Percentiles rank a stretch among this genome's conserved stretches.
These are phyloP conservation scores for Zymoseptoria crescenta DNA, from an alignment of 2,329 filamentous ascomycete species.

Conservation along the genomic window DNA sequence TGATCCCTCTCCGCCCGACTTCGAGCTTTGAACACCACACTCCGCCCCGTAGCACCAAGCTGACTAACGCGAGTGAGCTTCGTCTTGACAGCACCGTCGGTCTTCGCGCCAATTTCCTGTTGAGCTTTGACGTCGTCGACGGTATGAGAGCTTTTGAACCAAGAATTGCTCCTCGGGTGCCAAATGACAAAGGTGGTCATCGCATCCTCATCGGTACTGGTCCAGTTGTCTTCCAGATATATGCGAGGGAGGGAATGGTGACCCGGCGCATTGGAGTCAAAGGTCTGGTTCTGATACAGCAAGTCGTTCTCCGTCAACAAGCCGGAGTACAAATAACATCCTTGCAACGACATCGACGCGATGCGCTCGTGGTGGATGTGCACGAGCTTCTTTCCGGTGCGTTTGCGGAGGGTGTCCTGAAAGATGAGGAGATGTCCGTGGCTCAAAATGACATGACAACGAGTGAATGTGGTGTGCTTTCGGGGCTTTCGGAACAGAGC, in stretches of 20 bases:
- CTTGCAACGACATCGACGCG: slow-evolving; percentile 49
- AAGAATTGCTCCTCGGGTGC: slow-evolving; percentile 51
- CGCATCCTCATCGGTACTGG: slow-evolving; percentile 55
- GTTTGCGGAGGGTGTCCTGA: slow-evolving; percentile 49
- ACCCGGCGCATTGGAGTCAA: slow-evolving; percentile 55
- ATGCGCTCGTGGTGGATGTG: slow-evolving; percentile 57
- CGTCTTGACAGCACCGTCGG: slow-evolving; percentile 29
- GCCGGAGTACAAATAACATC: slow-evolving; percentile 60
- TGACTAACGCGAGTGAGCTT: slow-evolving; percentile 53
- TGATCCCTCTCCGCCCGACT: slow-evolving; percentile 59
- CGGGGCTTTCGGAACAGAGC: slow-evolving; percentile 57
- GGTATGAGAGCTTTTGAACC: slow-evolving; percentile 39
- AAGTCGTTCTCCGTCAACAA: slow-evolving; percentile 55
- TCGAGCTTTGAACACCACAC: slow-evolving; percentile 58
- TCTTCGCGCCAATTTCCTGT: slow-evolving; percentile 3
- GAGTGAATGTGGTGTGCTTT: slow-evolving; percentile 53
- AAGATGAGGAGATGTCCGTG: slow-evolving; percentile 56
- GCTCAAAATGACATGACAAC: slow-evolving; percentile 53
- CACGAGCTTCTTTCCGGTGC: slow-evolving; percentile 47
- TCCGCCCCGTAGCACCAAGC: slow-evolving; percentile 53
- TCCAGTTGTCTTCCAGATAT: slow-evolving; percentile 55
- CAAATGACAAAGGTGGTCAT: slow-evolving; percentile 61
- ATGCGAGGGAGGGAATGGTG: slow-evolving; percentile 52
- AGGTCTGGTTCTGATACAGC: slow-evolving; percentile 56
- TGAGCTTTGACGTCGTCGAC: slow-evolving; percentile 25